Conservation (phyloP, 75 land plant genomes). For the Ceratopteris richardii region DNA sequence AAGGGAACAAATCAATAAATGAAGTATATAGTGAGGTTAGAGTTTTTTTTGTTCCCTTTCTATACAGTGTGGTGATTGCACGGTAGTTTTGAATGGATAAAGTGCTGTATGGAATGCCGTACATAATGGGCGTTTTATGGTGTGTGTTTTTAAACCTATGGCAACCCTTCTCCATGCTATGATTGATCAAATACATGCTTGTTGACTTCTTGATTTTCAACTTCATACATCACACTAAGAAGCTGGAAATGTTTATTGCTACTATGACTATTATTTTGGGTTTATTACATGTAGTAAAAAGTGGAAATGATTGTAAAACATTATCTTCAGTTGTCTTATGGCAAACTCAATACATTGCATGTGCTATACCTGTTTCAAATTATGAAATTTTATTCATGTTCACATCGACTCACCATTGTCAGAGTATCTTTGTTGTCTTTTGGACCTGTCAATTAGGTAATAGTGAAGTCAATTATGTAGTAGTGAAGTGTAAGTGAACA, state of each 20-base stretch:
- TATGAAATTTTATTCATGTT: no score
- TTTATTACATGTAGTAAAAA: no score
- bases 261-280: neutral
- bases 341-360: no score
- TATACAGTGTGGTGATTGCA: no score
- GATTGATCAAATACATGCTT: neutral
- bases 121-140: neutral
- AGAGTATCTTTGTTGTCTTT: neutral
- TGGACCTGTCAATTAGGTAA: no score
- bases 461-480: no score
- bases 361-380: no score
- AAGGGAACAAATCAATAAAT: constrained; percentile 67
- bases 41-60: neutral
- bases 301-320: no score
- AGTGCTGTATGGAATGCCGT: neutral
- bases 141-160: neutral
- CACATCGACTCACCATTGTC: no score
- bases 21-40: constrained; percentile 87
- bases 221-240: neutral
- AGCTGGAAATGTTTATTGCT: neutral
- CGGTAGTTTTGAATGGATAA: neutral
- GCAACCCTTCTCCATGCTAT: neutral
- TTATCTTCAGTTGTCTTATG: no score
- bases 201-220: neutral
- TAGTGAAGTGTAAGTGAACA: no score